Percentiles rank a stretch among this genome's conserved stretches.
These are phyloP conservation scores for Kodamaea arcana DNA, from an alignment of 1,139 yeast species.

Conservation along the genomic window DNA sequence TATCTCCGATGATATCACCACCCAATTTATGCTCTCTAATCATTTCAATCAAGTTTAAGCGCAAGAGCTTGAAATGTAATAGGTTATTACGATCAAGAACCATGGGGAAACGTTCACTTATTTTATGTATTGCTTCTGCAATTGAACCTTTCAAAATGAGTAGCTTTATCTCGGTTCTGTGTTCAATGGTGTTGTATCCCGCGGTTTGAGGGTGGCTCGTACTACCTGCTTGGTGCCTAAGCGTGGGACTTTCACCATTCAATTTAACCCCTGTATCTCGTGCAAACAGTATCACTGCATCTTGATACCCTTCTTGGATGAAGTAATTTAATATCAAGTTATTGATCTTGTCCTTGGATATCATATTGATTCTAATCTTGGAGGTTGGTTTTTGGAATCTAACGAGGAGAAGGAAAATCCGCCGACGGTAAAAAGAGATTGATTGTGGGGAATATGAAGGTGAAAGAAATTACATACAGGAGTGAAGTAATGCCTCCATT, in stretches of 20 bases:
- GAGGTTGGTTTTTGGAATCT: no score
- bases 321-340: conserved; percentile 49
- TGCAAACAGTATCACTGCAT: conserved; percentile 49
- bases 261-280: conserved; percentile 32
- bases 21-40: conserved; percentile 46
- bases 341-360: conserved; percentile 36
- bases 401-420: no score
- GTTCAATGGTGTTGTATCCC: conserved; percentile 47
- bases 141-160: conserved; percentile 49
- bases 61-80: conserved; percentile 58
- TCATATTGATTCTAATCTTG: neutral
- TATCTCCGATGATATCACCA: neutral
- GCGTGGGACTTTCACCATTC: neutral
- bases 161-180: conserved; percentile 46
- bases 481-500: no score
- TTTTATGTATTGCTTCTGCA: conserved; percentile 41
- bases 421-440: no score
- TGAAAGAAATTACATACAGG: no score
- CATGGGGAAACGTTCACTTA: conserved; percentile 50
- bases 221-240: no score
- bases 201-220: conserved; percentile 1
- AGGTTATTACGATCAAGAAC: conserved; percentile 52
- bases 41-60: conserved; percentile 62
- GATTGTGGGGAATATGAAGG: no score
- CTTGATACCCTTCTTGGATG: conserved; percentile 55